A percentile compares a stretch with the other conserved stretches of the same genome.
Evolutionary conservation across 306 rosid genomes (phyloP).

Genomic region (Begonia fuchsioides): DNA sequence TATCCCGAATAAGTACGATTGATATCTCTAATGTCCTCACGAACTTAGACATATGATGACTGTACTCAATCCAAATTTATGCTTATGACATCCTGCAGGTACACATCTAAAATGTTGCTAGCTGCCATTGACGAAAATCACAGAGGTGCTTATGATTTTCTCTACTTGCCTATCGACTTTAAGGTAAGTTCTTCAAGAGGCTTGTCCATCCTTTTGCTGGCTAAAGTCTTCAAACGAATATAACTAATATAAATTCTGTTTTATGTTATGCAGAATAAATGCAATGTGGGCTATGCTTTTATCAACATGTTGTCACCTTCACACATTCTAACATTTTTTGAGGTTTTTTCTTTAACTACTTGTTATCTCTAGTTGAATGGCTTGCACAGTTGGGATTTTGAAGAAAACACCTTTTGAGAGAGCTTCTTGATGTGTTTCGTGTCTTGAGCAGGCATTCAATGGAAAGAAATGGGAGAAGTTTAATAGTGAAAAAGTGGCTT

Average conservation of each 20-base stretch:
- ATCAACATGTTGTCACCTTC: conserved; percentile 93
- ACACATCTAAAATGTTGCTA: conserved; percentile 82
- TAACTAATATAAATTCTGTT: conserved; percentile 7
- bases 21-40: not conserved
- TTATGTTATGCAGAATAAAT: conserved; percentile 58
- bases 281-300: conserved; percentile 95
- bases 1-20: conserved; percentile 81
- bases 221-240: not conserved
- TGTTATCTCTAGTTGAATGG: too few species aligned
- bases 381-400: too few species aligned
- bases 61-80: not conserved
- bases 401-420: too few species aligned
- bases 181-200: conserved; percentile 35
- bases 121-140: conserved; percentile 92
- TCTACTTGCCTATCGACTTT: conserved; percentile 85
- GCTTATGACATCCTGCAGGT: conserved; percentile 22
- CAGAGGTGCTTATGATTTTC: conserved; percentile 69
- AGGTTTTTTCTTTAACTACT: conserved; percentile 24
- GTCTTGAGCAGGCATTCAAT: conserved; percentile 47
- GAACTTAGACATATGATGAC: conserved; percentile 2
- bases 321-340: conserved; percentile 55
- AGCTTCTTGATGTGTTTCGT: not conserved
- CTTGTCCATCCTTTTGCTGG: not conserved
- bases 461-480: conserved; percentile 95
- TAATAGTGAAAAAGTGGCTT: conserved; percentile 87